Evolutionary conservation across 371 early-diverging fungal genomes (phyloP).

Genomic region (Rhizopus stolonifer): DNA sequence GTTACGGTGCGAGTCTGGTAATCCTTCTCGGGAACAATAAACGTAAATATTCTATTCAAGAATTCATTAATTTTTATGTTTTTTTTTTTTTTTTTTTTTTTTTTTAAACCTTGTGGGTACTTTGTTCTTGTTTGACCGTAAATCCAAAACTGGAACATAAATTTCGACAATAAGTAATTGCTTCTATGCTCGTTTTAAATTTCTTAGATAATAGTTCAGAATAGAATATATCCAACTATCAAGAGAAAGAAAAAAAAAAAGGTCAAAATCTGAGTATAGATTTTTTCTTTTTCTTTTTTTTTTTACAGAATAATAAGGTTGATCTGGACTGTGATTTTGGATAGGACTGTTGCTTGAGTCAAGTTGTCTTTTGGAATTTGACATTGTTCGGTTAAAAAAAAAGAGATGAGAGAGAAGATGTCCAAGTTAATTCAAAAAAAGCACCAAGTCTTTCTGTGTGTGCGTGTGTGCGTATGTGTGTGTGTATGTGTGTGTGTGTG

Average conservation of each 20-base stretch:
- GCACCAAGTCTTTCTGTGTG: not conserved
- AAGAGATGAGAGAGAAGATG: not conserved
- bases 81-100: slow-evolving; percentile 5
- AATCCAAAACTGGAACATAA: slow-evolving; percentile 61
- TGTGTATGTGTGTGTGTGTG: slow-evolving; percentile 1
- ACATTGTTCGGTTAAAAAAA: not conserved
- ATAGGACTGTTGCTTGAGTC: slow-evolving; percentile 18
- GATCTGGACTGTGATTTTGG: slow-evolving; percentile 27
- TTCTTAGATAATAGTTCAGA: slow-evolving; percentile 29
- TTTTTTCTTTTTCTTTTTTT: not conserved
- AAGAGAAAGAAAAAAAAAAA: not conserved
- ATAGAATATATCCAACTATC: slow-evolving; percentile 40
- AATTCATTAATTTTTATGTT: not conserved
- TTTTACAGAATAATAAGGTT: slow-evolving; percentile 26
- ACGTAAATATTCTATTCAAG: slow-evolving; percentile 56
- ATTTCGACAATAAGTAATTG: slow-evolving; percentile 57
- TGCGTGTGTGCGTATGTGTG: not conserved
- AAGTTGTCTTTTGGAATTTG: not conserved
- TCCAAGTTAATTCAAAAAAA: not conserved
- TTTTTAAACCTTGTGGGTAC: slow-evolving; percentile 59
- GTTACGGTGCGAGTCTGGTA: slow-evolving; percentile 60
- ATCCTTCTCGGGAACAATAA: slow-evolving; percentile 66
- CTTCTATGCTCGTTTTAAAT: slow-evolving; percentile 41
- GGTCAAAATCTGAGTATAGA: not conserved
- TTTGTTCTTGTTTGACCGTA: slow-evolving; percentile 68